Percentiles rank a stretch among this genome's conserved stretches.
These are phyloP conservation scores for Paramyrothecium sp. DNA, from an alignment of 2,329 filamentous ascomycete genomes.

Conservation along the genomic window DNA sequence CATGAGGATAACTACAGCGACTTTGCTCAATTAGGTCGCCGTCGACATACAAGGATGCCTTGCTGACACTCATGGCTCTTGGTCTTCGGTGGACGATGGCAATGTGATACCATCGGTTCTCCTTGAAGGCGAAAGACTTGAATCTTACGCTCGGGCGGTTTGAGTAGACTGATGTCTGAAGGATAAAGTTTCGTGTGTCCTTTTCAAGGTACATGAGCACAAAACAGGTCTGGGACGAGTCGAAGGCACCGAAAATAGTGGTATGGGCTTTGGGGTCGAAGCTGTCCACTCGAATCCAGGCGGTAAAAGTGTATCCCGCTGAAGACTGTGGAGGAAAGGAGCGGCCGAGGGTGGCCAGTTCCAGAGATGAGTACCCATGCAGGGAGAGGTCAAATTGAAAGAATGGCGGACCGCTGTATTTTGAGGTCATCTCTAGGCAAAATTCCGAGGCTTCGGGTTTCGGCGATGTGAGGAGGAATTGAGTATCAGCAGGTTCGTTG, in stretches of 20 bases:
- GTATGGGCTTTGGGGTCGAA: slow-evolving; percentile 87
- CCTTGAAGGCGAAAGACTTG: slow-evolving; percentile 75
- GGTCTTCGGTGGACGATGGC: slow-evolving; percentile 80
- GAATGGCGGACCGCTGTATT: slow-evolving; percentile 75
- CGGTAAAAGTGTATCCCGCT: slow-evolving; percentile 84
- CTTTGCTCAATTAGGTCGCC: slow-evolving; percentile 93
- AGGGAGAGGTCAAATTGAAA: slow-evolving; percentile 93
- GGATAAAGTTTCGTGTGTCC: slow-evolving; percentile 88
- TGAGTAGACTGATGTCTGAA: slow-evolving; percentile 91
- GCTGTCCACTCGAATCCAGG: slow-evolving; percentile 85
- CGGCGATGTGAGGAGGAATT: slow-evolving; percentile 62
- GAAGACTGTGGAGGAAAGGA: slow-evolving; percentile 78
- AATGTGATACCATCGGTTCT: slow-evolving; percentile 88
- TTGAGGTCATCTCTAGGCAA: slow-evolving; percentile 68
- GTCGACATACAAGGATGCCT: slow-evolving; percentile 86
- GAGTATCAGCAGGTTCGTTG: slow-evolving; percentile 77
- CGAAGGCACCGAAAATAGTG: slow-evolving; percentile 93
- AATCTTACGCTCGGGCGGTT: slow-evolving; percentile 88
- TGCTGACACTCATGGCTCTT: slow-evolving; percentile 72
- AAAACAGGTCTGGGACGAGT: slow-evolving; percentile 89
- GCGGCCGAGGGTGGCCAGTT: slow-evolving; percentile 81
- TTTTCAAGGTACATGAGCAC: slow-evolving; percentile 90
- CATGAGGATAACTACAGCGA: slow-evolving; percentile 82
- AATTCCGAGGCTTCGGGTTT: slow-evolving; percentile 63
- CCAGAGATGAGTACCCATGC: slow-evolving; percentile 85